Percentiles rank a stretch among this genome's conserved stretches.
These are phyloP conservation scores for Durusdinium trenchii DNA, from an alignment of 73 alveolate genomes.

Conservation along the genomic window DNA sequence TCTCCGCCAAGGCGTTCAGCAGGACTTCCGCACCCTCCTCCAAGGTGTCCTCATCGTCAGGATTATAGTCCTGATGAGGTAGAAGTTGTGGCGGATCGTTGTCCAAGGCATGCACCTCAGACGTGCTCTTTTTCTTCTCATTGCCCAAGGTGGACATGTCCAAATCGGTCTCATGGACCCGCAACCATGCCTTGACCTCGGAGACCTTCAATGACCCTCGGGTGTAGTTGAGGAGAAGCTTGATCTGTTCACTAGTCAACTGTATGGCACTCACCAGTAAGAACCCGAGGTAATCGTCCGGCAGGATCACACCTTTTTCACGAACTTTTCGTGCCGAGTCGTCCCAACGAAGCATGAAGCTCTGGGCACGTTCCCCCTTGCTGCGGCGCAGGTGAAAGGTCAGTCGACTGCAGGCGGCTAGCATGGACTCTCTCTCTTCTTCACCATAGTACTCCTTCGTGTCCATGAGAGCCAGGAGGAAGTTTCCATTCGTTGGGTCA, in stretches of 20 bases:
- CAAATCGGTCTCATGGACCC: slow-evolving; percentile 42
- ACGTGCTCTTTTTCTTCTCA: background rate
- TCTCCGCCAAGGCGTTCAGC: background rate
- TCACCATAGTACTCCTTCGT: slow-evolving; percentile 20
- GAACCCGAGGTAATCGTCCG: background rate
- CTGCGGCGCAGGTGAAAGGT: background rate
- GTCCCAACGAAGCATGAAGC: slow-evolving; percentile 9
- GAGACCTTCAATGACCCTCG: background rate
- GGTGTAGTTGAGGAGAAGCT: slow-evolving; percentile 10
- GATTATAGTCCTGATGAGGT: background rate
- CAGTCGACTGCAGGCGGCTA: background rate
- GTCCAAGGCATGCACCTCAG: background rate
- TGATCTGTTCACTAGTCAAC: background rate
- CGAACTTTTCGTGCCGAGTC: background rate
- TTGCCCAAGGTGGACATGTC: background rate
- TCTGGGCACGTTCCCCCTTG: background rate
- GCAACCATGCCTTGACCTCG: slow-evolving; percentile 42
- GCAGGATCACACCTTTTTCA: background rate
- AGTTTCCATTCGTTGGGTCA: background rate
- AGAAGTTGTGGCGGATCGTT: background rate
- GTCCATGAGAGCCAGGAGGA: background rate
- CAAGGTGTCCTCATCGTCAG: background rate
- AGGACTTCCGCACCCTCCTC: slow-evolving; percentile 5
- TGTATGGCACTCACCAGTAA: slow-evolving; percentile 9
- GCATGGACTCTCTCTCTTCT: background rate